phyloP scores from a whole-genome alignment of 2,329 filamentous ascomycete genomes.

The Phaeosphaeriaceae sp. region DNA sequence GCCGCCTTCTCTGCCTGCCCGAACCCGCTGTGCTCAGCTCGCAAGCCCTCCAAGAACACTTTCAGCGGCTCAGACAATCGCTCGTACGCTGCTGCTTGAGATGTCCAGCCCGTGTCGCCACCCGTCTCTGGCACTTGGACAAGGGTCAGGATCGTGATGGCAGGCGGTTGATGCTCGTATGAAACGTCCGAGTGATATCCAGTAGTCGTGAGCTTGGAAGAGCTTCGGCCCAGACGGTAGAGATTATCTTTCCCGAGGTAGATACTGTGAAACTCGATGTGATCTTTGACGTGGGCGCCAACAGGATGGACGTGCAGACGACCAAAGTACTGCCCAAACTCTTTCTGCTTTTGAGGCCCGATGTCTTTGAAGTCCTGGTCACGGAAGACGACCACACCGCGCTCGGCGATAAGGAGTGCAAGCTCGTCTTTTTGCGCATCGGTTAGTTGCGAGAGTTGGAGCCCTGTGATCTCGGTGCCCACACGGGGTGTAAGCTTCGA shows the following conservation, averaged over 20 bases:
- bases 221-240: constrained; percentile 32
- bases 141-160: constrained; percentile 57
- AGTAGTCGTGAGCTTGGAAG: constrained; percentile 48
- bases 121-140: constrained; percentile 59
- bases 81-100: constrained; percentile 55
- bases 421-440: constrained; percentile 56
- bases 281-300: constrained; percentile 34
- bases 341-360: constrained; percentile 51
- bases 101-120: constrained; percentile 57
- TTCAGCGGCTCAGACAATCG: constrained; percentile 33
- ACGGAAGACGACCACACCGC: constrained; percentile 55
- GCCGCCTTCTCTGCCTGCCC: constrained; percentile 76
- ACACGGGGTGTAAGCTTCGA: constrained; percentile 32
- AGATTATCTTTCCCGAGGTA: constrained; percentile 34
- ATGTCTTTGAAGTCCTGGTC: constrained; percentile 56
- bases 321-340: constrained; percentile 56
- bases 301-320: constrained; percentile 30
- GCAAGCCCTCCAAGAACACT: constrained; percentile 65
- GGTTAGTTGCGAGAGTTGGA: constrained; percentile 55
- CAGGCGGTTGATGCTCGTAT: constrained; percentile 56
- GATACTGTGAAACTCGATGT: constrained; percentile 34
- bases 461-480: constrained; percentile 34
- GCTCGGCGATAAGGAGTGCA: constrained; percentile 39
- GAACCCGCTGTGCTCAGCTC: constrained; percentile 75
- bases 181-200: constrained; percentile 59